Percentiles rank a stretch among this genome's conserved stretches.
phyloP scores from a whole-genome alignment of 2,329 filamentous ascomycete species.

The Colletotrichum neosansevieriae region DNA sequence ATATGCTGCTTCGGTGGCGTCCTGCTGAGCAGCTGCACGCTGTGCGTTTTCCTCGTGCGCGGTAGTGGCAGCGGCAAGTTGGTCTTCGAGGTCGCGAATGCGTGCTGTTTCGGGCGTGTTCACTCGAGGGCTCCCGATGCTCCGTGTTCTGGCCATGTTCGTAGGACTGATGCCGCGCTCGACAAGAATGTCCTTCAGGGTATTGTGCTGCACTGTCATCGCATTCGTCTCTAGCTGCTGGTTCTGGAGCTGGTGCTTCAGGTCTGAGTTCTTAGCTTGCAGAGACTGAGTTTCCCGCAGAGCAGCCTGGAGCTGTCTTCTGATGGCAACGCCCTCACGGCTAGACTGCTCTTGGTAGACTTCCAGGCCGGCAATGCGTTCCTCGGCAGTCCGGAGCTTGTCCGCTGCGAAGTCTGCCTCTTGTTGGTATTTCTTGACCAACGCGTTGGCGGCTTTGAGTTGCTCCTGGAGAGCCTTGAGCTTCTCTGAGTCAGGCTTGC shows the following conservation, averaged over 20 bases:
- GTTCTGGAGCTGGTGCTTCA: conserved; percentile 84
- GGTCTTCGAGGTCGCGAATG: conserved; percentile 87
- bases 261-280: conserved; percentile 82
- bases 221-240: conserved; percentile 96
- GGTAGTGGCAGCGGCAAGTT: conserved; percentile 80
- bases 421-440: conserved; percentile 89
- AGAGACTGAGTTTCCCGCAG: conserved; percentile 87
- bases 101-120: conserved; percentile 85
- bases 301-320: conserved; percentile 88
- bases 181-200: conserved; percentile 90
- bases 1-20: conserved; percentile 89
- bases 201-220: conserved; percentile 89
- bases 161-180: conserved; percentile 89
- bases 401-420: conserved; percentile 90
- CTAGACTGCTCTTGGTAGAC: conserved; percentile 98
- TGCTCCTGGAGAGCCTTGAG: conserved; percentile 82
- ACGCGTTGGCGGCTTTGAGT: conserved; percentile 78
- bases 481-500: conserved; percentile 71
- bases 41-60: conserved; percentile 88
- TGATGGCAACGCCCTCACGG: conserved; percentile 88
- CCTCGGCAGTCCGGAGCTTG: conserved; percentile 91
- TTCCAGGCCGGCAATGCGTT: conserved; percentile 95
- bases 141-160: conserved; percentile 77
- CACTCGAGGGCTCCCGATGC: conserved; percentile 79
- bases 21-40: conserved; percentile 80